phyloP scores from a whole-genome alignment of 2,329 filamentous ascomycete genomes.

The Fusarium abutilonis region DNA sequence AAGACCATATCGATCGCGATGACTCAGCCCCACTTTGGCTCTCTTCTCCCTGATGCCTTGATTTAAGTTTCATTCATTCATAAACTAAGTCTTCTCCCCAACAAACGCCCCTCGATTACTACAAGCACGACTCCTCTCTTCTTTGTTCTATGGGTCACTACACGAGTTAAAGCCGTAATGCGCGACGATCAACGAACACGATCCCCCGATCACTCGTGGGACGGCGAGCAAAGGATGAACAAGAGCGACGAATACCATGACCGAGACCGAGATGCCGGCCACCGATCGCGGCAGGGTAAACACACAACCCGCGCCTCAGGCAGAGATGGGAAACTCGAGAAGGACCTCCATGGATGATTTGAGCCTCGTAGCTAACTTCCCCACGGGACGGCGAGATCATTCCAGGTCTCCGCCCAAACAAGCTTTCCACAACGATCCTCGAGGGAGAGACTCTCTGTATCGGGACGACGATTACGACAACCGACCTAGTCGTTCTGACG shows the following conservation, averaged over 20 bases:
- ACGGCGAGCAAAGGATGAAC: constrained; percentile 42
- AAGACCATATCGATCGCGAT: constrained; percentile 4
- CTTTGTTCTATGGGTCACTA: background rate
- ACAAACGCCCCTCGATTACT: background rate
- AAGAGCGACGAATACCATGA: constrained; percentile 41
- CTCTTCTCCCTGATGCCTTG: background rate
- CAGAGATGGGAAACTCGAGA: constrained; percentile 41
- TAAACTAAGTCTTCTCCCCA: background rate
- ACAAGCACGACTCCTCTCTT: background rate
- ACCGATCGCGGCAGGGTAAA: constrained; percentile 63
- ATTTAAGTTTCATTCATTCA: constrained; percentile 11
- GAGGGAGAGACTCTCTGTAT: constrained; percentile 44
- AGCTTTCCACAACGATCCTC: constrained; percentile 51
- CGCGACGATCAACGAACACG: constrained; percentile 54
- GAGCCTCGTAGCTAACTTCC: constrained; percentile 58
- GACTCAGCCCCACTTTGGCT: constrained; percentile 31
- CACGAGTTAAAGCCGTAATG: constrained; percentile 51
- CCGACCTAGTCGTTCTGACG: constrained; percentile 43
- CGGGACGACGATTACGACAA: constrained; percentile 41
- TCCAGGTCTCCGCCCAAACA: constrained; percentile 57
- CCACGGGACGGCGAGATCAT: constrained; percentile 55
- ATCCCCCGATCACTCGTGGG: constrained; percentile 46
- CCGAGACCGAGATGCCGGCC: constrained; percentile 52
- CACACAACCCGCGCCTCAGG: constrained; percentile 50
- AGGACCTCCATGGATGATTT: constrained; percentile 45